Evolutionary conservation across 2,329 filamentous ascomycete species (phyloP), one percentile per base, ranked within the genome.

Genomic region (Aspergillus melleus): DNA sequence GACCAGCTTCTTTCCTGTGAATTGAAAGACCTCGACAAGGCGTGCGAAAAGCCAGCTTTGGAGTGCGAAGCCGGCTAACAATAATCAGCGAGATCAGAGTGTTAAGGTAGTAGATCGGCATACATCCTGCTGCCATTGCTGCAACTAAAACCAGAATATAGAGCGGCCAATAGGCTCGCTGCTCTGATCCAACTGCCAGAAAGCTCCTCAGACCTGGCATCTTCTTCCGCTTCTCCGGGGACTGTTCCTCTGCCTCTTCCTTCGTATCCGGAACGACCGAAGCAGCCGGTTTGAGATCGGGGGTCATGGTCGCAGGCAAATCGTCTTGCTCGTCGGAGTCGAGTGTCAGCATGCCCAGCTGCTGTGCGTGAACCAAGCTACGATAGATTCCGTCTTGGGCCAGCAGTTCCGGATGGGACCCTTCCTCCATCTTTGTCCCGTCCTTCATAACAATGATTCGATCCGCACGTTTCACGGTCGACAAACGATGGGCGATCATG

Each of bases 401-500:
- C 20, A 84, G 74, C 19, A 85, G 72, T 59, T 84, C 80, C 16
- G 80, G 73, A 58, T 85, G 83, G 1, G 77, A 81, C 19, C 83
- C 83, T 26, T 77, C 74, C 66, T 85, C 83, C 11, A 79, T 76
- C 0, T 83, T 81, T 58, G 75, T 74, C 56, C 83, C 83, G 64
- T 82, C 79, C 64, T 84, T 79, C 52, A 85, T 72, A 6, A 84
- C 83, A 8, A 85, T 75, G 53, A 85, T 85, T 62, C 84, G 82
- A 58, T 85, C 83, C 46, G 83, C 83, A 65, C 80, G 79, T 26
- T 79, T 82, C 62, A 85, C 83, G 16, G 83, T 85, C 60, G 81
- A 83, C 26, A 85, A 76, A 46, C 83, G 79, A 59, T 74, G 71
- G 0, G 91, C 92, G 51, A 93, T 90, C 39, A 92, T 86, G 22